Conservation (phyloP, 202 grass and related monocot genomes). For the Bolboschoenoplectus hybrid region DNA sequence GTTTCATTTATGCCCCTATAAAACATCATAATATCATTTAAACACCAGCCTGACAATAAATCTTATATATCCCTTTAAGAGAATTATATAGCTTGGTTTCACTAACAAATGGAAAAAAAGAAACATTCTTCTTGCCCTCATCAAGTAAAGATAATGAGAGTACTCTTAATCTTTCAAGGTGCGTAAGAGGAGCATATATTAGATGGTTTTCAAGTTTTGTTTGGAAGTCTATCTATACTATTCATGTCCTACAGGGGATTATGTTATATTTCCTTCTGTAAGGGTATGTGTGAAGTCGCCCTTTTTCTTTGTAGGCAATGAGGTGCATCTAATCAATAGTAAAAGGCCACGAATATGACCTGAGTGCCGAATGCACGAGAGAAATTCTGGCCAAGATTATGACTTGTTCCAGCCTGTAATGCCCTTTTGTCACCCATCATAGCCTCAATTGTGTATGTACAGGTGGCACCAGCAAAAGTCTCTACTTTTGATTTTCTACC, state of each 20-base stretch:
- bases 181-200: background rate
- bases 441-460: constrained; percentile 97
- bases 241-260: background rate
- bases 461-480: constrained; percentile 89
- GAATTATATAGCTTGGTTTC: background rate
- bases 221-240: background rate
- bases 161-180: background rate
- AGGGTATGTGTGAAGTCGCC: background rate
- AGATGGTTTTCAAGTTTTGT: background rate
- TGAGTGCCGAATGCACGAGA: constrained; percentile 94
- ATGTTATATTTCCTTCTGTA: background rate
- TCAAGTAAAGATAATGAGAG: background rate
- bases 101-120: background rate
- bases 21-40: constrained; percentile 20
- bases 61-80: background rate
- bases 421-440: constrained; percentile 99
- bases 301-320: background rate
- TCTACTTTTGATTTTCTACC: constrained; percentile 88
- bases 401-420: constrained; percentile 98
- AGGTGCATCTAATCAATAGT: background rate
- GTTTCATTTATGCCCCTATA: constrained; percentile 6
- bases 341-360: constrained; percentile 49
- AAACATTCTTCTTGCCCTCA: background rate
- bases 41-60: constrained; percentile 11
- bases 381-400: constrained; percentile 98